Conservation (phyloP, 345 rosid genomes). For the Psidium guajava region DNA sequence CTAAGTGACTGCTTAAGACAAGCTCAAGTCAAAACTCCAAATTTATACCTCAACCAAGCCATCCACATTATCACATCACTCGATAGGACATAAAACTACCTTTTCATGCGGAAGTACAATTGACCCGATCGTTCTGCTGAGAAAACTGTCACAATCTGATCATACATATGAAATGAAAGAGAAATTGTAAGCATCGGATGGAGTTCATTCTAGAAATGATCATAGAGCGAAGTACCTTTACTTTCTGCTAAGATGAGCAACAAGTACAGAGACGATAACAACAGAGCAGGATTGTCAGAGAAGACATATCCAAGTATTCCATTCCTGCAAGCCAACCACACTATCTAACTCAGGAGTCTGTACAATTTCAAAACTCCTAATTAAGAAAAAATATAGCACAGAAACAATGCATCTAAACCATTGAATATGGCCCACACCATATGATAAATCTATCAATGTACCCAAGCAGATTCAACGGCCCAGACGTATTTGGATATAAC, state of each 20-base stretch:
- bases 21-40: background rate
- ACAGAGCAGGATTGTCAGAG: constrained; percentile 32
- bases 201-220: background rate
- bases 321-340: constrained; percentile 19
- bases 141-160: constrained; percentile 26
- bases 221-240: constrained; percentile 28
- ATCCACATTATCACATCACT: background rate
- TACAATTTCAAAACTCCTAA: background rate
- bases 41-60: background rate
- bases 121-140: constrained; percentile 13
- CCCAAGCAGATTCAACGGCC: background rate
- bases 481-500: background rate
- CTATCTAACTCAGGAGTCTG: background rate
- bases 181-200: background rate
- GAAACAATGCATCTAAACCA: background rate
- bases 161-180: background rate
- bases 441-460: background rate
- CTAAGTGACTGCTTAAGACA: background rate
- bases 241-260: constrained; percentile 36
- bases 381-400: background rate
- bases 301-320: constrained; percentile 28
- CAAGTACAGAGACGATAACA: constrained; percentile 37
- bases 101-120: constrained; percentile 12
- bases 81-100: constrained; percentile 17
- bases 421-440: background rate